phyloP scores from a whole-genome alignment of 2,329 filamentous ascomycete species.

The Podosphaera xanthii region DNA sequence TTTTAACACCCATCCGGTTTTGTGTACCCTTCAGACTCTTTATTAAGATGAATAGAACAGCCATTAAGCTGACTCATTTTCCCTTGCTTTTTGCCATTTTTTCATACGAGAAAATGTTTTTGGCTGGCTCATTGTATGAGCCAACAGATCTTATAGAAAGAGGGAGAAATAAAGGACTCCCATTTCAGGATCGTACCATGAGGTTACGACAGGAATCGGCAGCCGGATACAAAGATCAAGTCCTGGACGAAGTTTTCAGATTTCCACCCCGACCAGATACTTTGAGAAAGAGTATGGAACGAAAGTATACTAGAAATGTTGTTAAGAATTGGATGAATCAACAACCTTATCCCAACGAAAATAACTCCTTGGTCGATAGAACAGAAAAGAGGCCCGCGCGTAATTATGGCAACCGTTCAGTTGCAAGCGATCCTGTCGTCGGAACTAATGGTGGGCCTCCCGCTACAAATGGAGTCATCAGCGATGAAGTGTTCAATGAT shows the following conservation, averaged over 20 bases:
- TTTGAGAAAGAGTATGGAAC: slow-evolving; percentile 35
- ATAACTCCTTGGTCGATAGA: slow-evolving; percentile 31
- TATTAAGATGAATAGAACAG: slow-evolving; percentile 64
- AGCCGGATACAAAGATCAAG: slow-evolving; percentile 70
- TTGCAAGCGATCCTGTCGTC: slow-evolving; percentile 35
- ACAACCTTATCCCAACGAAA: slow-evolving; percentile 33
- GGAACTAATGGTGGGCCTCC: slow-evolving; percentile 22
- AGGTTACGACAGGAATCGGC: slow-evolving; percentile 69
- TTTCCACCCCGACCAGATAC: slow-evolving; percentile 38
- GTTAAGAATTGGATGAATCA: slow-evolving; percentile 83
- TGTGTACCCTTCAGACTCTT: slow-evolving; percentile 60
- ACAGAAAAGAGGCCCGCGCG: slow-evolving; percentile 23
- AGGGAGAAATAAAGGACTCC: slow-evolving; percentile 25
- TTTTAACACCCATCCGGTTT: slow-evolving; percentile 63
- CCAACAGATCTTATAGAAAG: slow-evolving; percentile 68
- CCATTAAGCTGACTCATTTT: slow-evolving; percentile 81
- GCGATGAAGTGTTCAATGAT: slow-evolving; percentile 18
- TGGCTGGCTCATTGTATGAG: slow-evolving; percentile 56
- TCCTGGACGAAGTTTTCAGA: slow-evolving; percentile 77
- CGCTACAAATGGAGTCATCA: slow-evolving; percentile 21
- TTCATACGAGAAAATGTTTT: slow-evolving; percentile 59
- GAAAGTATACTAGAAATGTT: slow-evolving; percentile 54
- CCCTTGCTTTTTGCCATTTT: slow-evolving; percentile 74
- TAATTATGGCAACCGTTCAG: slow-evolving; percentile 24
- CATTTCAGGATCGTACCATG: slow-evolving; percentile 29